Base-by-base conservation (phyloP, 2,329 filamentous ascomycete species). In the Epichloe glyceriae region DNA sequence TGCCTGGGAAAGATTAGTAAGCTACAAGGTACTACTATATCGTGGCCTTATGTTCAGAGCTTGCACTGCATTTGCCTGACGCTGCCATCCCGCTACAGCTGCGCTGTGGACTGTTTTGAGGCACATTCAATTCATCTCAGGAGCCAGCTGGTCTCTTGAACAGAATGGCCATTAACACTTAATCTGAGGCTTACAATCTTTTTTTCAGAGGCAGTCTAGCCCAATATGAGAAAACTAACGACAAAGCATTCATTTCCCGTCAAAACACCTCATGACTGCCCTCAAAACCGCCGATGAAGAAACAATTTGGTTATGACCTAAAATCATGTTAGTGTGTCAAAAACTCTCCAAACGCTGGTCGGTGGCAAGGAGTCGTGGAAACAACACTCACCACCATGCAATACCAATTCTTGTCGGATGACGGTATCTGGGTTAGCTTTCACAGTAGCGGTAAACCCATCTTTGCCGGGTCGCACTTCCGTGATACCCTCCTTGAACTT, bases 251-350 rank as follows among this genome's bases (percentile, higher is more conserved):
- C 38, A 47, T 5, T 44, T 6, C 14, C 50, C 52, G 15, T 76
- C 77, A 64, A 88, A 88, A 1, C 78, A 78, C 53, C 82, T 75
- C 70, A 83, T 74, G 0, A 86, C 73, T 2, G 83, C 83, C 39
- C 85, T 66, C 8, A 76, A 64, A 15, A 88, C 78, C 4, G 81
- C 75, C 1, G 81, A 74, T 60, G 79, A 85, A 6, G 78, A 78
- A 63, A 86, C 75, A 39, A 89, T 73, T 47, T 77, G 70, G 61
- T 88, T 88, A 62, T 90, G 86, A 5, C 80, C 83, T 86, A 50
- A 1, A 11, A 41, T 17, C 1, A 10, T 26, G 30, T 51, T 17
- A 52, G 50, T 47, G 35, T 49, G 34, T 35, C 19, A 8, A 19
- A 2, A 26, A 26, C 15, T 35, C 40, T 37, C 37, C 4, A 8